These are phyloP conservation scores for Phaseolus lunatus DNA, from an alignment of 306 rosid species.

Conservation along the genomic window DNA sequence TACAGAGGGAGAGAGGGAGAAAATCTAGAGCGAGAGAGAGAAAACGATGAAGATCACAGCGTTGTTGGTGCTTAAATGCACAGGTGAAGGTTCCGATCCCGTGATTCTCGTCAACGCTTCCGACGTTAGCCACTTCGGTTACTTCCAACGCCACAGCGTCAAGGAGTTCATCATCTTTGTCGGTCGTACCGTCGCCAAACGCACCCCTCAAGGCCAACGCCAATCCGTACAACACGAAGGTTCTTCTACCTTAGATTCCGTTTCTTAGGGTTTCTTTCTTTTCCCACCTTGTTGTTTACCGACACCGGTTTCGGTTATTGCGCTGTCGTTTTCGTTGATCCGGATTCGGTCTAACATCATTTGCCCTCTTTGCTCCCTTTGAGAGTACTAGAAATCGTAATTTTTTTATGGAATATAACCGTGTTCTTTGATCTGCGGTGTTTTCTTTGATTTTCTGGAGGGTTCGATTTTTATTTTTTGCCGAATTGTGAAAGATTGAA, in stretches of 20 bases:
- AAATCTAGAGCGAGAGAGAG: conserved; percentile 16
- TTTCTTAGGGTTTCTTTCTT: conserved; percentile 39
- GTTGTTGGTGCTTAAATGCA: conserved; percentile 83
- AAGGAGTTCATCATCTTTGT: conserved; percentile 91
- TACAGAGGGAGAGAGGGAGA: background rate
- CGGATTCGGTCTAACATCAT: conserved; percentile 1
- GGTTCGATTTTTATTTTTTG: background rate
- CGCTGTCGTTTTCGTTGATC: conserved; percentile 18
- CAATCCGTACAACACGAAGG: conserved; percentile 99
- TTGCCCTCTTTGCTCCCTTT: background rate
- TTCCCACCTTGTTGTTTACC: background rate
- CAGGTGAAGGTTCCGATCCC: conserved; percentile 90
- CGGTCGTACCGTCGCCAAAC: conserved; percentile 95
- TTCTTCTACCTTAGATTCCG: background rate
- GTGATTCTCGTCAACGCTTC: conserved; percentile 70
- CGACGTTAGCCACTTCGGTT: conserved; percentile 85
- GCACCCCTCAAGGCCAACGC: conserved; percentile 86
- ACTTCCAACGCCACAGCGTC: conserved; percentile 91
- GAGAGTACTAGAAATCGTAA: background rate
- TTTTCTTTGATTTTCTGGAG: background rate
- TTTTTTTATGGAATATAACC: background rate
- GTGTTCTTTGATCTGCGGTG: background rate
- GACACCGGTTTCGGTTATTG: background rate
- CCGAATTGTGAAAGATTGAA: background rate
- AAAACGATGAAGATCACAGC: conserved; percentile 94